phyloP scores from a whole-genome alignment of 176 grass and related monocot genomes.

The sorghum (Sorghum bicolor) region Sorghum_bicolor_NCBIv3 NC_012876.2:46114501-46115000 shows the following conservation, averaged over 20 bases:
- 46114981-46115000: conserved; percentile 5
- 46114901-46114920: not conserved
- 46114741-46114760: not conserved
- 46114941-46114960: conserved; percentile 38
- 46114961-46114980: conserved; percentile 18
- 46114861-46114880: not conserved
- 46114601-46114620: conserved; percentile 37
- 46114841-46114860: conserved; percentile 5
- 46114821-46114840: not conserved
- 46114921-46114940: conserved; percentile 34
- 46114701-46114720: not conserved
- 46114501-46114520: conserved; percentile 3
- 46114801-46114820: not conserved
- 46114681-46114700: not conserved
- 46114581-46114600: conserved; percentile 44
- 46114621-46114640: conserved; percentile 22
- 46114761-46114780: conserved; percentile 23
- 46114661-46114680: not conserved
- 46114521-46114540: not conserved
- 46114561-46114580: not conserved
- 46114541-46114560: not conserved
- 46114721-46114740: not conserved
- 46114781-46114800: not conserved
- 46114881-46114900: not conserved
- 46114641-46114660: conserved; percentile 45